These are phyloP conservation scores for Colletotrichum scovillei DNA, from an alignment of 2,329 filamentous ascomycete genomes.

Conservation along the genomic window DNA sequence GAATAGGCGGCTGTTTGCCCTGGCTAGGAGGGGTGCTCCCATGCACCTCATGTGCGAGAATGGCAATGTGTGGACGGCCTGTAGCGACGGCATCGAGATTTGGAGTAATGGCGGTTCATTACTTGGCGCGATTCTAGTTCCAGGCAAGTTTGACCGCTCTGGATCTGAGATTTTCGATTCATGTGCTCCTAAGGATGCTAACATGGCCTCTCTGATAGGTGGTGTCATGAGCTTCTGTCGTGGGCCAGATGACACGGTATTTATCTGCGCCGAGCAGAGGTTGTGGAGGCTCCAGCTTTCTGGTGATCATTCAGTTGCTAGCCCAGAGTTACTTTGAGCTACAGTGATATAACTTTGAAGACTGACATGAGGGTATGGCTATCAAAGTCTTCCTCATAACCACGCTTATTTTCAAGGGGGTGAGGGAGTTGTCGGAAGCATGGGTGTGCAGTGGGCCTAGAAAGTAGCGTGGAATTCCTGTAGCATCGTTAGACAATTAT, in stretches of 20 bases:
- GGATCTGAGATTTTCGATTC: not conserved
- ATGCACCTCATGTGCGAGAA: slow-evolving; percentile 54
- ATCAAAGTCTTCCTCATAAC: no score
- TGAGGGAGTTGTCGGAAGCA: no score
- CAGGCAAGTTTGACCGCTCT: slow-evolving; percentile 41
- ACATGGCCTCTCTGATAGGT: slow-evolving; percentile 37
- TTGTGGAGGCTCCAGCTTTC: slow-evolving; percentile 55
- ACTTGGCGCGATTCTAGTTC: slow-evolving; percentile 53
- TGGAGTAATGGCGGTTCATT: slow-evolving; percentile 57
- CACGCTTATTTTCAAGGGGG: no score
- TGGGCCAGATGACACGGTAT: slow-evolving; percentile 53
- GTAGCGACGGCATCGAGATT: slow-evolving; percentile 61
- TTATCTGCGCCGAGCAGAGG: slow-evolving; percentile 58
- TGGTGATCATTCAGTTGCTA: not conserved
- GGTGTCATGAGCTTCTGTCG: slow-evolving; percentile 59
- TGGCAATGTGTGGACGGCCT: slow-evolving; percentile 60
- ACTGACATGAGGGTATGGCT: no score
- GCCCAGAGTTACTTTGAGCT: not conserved
- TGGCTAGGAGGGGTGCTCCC: slow-evolving; percentile 57
- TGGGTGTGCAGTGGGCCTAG: no score
- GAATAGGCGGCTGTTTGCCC: slow-evolving; percentile 65
- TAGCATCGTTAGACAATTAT: no score
- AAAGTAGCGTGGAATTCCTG: no score
- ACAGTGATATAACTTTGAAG: no score
- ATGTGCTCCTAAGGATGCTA: not conserved